phyloP scores from a whole-genome alignment of 2,329 filamentous ascomycete species.

The Fusarium cicatricum region DNA sequence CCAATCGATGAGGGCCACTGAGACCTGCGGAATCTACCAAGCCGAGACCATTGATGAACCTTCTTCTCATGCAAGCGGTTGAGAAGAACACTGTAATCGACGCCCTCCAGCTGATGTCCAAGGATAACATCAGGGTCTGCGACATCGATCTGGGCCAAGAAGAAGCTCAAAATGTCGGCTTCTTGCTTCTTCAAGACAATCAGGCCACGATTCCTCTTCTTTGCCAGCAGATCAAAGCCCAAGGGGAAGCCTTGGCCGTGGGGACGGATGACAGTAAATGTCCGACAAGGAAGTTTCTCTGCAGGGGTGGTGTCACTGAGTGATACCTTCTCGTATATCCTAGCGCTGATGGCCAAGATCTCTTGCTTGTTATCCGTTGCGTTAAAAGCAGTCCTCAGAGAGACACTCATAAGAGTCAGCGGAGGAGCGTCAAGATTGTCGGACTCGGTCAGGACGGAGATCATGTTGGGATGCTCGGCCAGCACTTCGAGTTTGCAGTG shows the following conservation, averaged over 20 bases:
- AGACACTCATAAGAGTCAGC: conserved; percentile 94
- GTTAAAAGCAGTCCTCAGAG: conserved; percentile 88
- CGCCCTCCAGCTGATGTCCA: conserved; percentile 95
- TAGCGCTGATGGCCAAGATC: conserved; percentile 87
- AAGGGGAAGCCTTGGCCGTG: conserved; percentile 78
- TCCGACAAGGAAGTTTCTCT: conserved; percentile 87
- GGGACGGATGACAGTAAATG: conserved; percentile 91
- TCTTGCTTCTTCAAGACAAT: conserved; percentile 87
- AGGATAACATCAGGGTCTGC: conserved; percentile 94
- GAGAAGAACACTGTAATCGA: conserved; percentile 91
- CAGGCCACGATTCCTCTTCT: conserved; percentile 75
- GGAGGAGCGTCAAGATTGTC: conserved; percentile 86
- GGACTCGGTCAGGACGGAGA: conserved; percentile 76
- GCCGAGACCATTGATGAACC: conserved; percentile 91
- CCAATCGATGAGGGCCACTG: conserved; percentile 90
- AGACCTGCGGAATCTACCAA: conserved; percentile 83
- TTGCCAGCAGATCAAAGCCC: conserved; percentile 82
- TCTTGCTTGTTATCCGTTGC: conserved; percentile 95
- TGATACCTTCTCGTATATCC: conserved; percentile 90
- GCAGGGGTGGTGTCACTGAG: conserved; percentile 88
- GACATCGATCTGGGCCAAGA: conserved; percentile 86
- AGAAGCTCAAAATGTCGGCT: conserved; percentile 83
- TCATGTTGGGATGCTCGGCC: conserved; percentile 78
- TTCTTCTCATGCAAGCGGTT: conserved; percentile 89
- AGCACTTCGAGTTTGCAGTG: conserved; percentile 96